A percentile compares a stretch with the other conserved stretches of the same genome.
Evolutionary conservation across 805 yeast species (phyloP).

Genomic region (Tetrapisispora taiwanensis): DNA sequence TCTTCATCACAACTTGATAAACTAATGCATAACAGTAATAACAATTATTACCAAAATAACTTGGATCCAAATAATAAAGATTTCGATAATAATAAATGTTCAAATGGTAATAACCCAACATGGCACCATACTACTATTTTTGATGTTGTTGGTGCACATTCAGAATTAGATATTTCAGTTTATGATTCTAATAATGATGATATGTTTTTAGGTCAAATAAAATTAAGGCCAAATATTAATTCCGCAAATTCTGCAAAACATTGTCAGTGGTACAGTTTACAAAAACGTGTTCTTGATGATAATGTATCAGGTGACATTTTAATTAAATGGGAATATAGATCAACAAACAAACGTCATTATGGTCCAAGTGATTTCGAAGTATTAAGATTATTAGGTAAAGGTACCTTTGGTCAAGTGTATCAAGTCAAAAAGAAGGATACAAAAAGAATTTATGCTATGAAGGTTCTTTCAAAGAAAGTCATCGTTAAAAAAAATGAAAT

Average conservation of each 20-base stretch:
- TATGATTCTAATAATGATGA: slow-evolving; percentile 81
- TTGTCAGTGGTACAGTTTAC: slow-evolving; percentile 58
- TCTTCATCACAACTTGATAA: slow-evolving; percentile 36
- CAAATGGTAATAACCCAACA: slow-evolving; percentile 9
- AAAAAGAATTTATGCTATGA: slow-evolving; percentile 91
- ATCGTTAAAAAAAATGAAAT: slow-evolving; percentile 95
- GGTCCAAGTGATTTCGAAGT: slow-evolving; percentile 95
- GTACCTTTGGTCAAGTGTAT: slow-evolving; percentile 95
- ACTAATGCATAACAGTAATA: slow-evolving; percentile 10
- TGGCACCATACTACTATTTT: slow-evolving; percentile 93
- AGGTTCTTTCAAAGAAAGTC: slow-evolving; percentile 85
- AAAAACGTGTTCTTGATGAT: slow-evolving; percentile 67
- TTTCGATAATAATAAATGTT: neutral
- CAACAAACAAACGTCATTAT: slow-evolving; percentile 61
- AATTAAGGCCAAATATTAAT: slow-evolving; percentile 51
- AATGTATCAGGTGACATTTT: slow-evolving; percentile 68
- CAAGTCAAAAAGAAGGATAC: slow-evolving; percentile 91
- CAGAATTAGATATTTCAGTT: slow-evolving; percentile 81
- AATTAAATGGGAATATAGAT: slow-evolving; percentile 62
- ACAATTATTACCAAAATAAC: neutral
- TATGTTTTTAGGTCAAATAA: slow-evolving; percentile 75
- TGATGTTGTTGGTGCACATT: slow-evolving; percentile 77
- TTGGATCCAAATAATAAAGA: slow-evolving; percentile 1
- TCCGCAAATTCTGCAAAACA: slow-evolving; percentile 35
- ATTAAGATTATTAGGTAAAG: slow-evolving; percentile 82